A percentile compares a stretch with the other conserved stretches of the same genome.
Conservation (phyloP, 75 land plant genomes). For the Picea sitchensis region DNA sequence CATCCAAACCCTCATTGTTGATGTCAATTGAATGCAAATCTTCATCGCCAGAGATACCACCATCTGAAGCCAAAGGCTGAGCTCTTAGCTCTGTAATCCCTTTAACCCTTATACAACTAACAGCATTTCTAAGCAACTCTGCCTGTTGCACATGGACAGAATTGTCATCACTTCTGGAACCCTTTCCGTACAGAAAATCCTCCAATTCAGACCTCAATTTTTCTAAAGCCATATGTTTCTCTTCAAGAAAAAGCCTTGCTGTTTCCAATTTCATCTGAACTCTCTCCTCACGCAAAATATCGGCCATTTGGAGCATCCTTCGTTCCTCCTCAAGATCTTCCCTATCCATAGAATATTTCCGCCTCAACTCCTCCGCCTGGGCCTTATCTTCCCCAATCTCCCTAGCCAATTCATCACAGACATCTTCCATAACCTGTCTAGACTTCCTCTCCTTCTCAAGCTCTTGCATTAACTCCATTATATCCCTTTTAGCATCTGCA, state of each 20-base stretch:
- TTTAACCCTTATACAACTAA: background rate
- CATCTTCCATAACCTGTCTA: conserved; percentile 22
- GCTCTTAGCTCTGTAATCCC: background rate
- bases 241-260: conserved; percentile 22
- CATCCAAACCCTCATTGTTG: conserved; percentile 1
- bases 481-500: conserved; percentile 9
- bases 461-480: conserved; percentile 7
- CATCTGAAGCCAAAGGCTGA: background rate
- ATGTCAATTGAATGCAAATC: conserved; percentile 1
- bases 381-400: conserved; percentile 29
- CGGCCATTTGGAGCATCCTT: conserved; percentile 27
- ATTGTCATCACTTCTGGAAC: background rate
- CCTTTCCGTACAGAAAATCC: conserved; percentile 11
- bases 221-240: conserved; percentile 14
- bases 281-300: conserved; percentile 25
- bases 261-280: conserved; percentile 29
- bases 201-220: conserved; percentile 13
- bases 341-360: conserved; percentile 16
- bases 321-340: conserved; percentile 28
- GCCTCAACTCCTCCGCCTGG: conserved; percentile 23
- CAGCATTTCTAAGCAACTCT: conserved; percentile 6
- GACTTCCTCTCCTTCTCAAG: conserved; percentile 21
- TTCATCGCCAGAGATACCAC: background rate
- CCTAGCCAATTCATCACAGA: conserved; percentile 24
- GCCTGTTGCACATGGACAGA: background rate